These are phyloP conservation scores for Phytophthora pseudosyringae DNA, from an alignment of 352 stramenopile species.

Conservation along the genomic window DNA sequence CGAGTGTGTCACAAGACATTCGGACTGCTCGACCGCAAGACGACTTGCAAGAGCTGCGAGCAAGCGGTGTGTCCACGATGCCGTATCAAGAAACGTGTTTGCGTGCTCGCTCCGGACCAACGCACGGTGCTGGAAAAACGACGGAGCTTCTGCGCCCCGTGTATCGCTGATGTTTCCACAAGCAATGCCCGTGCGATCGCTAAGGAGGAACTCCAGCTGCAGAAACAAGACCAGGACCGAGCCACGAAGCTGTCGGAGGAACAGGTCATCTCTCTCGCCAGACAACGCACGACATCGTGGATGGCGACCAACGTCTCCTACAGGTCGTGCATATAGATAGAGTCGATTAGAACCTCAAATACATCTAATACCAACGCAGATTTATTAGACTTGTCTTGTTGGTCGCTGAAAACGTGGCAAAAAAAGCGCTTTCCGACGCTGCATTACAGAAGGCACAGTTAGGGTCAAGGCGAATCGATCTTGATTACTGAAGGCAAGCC, in stretches of 20 bases:
- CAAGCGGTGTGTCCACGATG: slow-evolving; percentile 33
- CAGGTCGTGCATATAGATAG: slow-evolving; percentile 19
- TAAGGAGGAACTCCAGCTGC: slow-evolving; percentile 25
- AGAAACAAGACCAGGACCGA: slow-evolving; percentile 11
- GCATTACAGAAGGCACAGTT: no score
- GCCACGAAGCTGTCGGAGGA: slow-evolving; percentile 2
- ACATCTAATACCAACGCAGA: background rate
- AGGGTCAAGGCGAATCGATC: no score
- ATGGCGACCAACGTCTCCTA: slow-evolving; percentile 18
- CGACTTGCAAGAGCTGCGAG: slow-evolving; percentile 33
- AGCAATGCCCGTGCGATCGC: slow-evolving; percentile 28
- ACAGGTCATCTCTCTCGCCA: slow-evolving; percentile 4
- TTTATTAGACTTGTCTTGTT: background rate
- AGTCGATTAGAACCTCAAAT: background rate
- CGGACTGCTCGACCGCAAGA: slow-evolving; percentile 30
- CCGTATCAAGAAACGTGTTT: slow-evolving; percentile 35
- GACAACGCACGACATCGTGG: slow-evolving; percentile 29
- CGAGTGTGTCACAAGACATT: slow-evolving; percentile 30
- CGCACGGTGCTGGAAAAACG: slow-evolving; percentile 23
- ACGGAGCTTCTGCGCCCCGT: slow-evolving; percentile 32
- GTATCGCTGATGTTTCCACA: slow-evolving; percentile 22
- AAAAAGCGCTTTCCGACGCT: no score
- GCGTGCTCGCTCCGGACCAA: slow-evolving; percentile 15
- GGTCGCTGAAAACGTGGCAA: no score
- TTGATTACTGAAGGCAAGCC: no score